A percentile compares a stretch with the other conserved stretches of the same genome.
phyloP scores from a whole-genome alignment of 306 rosid genomes.

The Biancaea sappan region DNA sequence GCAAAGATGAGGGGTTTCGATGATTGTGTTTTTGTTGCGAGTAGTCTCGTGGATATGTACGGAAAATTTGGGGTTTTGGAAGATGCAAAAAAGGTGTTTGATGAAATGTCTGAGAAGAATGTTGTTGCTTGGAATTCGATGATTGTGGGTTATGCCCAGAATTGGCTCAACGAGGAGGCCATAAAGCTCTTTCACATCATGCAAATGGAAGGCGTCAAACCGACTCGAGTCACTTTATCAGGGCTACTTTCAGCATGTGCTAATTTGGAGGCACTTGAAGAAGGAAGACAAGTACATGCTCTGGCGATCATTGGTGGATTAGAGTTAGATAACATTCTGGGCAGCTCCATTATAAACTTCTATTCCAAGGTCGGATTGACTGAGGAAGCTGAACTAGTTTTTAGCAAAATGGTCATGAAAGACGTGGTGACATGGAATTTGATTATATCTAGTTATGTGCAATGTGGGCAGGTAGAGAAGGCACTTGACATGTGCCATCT shows the following conservation, averaged over 20 bases:
- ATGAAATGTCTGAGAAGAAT: constrained; percentile 54
- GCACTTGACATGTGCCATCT: constrained; percentile 53
- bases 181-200: constrained; percentile 51
- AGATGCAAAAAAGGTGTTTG: constrained; percentile 74
- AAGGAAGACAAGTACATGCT: constrained; percentile 83
- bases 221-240: constrained; percentile 63
- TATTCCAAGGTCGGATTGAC: constrained; percentile 77
- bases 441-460: constrained; percentile 67
- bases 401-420: constrained; percentile 49
- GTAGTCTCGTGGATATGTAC: constrained; percentile 83
- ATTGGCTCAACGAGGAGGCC: constrained; percentile 68
- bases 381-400: constrained; percentile 66
- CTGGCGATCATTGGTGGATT: constrained; percentile 59
- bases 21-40: constrained; percentile 67
- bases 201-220: constrained; percentile 58
- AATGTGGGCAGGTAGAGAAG: constrained; percentile 56
- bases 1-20: constrained; percentile 53
- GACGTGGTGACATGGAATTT: constrained; percentile 86
- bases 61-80: constrained; percentile 75
- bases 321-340: constrained; percentile 57
- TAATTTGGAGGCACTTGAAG: constrained; percentile 50
- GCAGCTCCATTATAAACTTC: constrained; percentile 76
- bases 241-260: constrained; percentile 73
- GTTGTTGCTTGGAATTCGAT: constrained; percentile 80
- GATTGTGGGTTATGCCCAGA: constrained; percentile 59